phyloP scores from a whole-genome alignment of 2,329 filamentous ascomycete genomes.

The Neofusicoccum ribis region DNA sequence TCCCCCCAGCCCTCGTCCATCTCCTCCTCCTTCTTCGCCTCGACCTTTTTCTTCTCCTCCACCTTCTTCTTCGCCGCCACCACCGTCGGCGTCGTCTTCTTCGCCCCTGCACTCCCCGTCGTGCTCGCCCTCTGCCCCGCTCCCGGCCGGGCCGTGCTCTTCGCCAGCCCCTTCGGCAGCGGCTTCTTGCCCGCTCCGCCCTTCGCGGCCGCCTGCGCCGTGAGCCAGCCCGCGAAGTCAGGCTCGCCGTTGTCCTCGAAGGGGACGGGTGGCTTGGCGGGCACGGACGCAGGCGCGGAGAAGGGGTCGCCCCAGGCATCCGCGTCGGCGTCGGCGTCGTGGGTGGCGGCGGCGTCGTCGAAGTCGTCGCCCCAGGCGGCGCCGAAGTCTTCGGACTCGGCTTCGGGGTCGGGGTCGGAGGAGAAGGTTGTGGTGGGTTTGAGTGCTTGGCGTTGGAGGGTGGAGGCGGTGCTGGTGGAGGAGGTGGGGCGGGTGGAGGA shows the following conservation, averaged over 20 bases:
- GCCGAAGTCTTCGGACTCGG: slow-evolving; percentile 53
- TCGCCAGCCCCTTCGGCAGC: slow-evolving; percentile 80
- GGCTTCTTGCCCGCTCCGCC: slow-evolving; percentile 57
- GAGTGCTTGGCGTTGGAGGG: slow-evolving; percentile 48
- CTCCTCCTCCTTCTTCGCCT: slow-evolving; percentile 25
- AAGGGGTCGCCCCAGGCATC: slow-evolving; percentile 50
- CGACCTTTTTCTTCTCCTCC: slow-evolving; percentile 22
- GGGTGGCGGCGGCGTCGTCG: slow-evolving; percentile 69
- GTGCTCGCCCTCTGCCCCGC: slow-evolving; percentile 32
- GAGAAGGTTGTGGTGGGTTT: slow-evolving; percentile 30
- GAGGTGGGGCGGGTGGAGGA: slow-evolving; percentile 42
- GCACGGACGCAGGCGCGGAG: slow-evolving; percentile 40
- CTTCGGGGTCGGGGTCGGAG: slow-evolving; percentile 28
- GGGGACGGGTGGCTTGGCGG: slow-evolving; percentile 43
- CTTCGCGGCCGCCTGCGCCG: slow-evolving; percentile 80
- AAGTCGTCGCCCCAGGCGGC: slow-evolving; percentile 65
- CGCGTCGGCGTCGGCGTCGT: slow-evolving; percentile 51
- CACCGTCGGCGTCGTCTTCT: slow-evolving; percentile 32
- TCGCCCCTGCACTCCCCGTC: slow-evolving; percentile 30
- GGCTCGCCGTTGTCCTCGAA: slow-evolving; percentile 87
- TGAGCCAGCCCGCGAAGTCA: slow-evolving; percentile 94
- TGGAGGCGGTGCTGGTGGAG: slow-evolving; percentile 49
- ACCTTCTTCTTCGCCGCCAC: slow-evolving; percentile 22
- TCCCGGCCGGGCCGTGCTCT: slow-evolving; percentile 49
- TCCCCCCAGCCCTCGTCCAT: slow-evolving; percentile 21